A percentile compares a stretch with the other conserved stretches of the same genome.
phyloP scores from a whole-genome alignment of 768 basidiomycete species.

The Podaxis sp. region DNA sequence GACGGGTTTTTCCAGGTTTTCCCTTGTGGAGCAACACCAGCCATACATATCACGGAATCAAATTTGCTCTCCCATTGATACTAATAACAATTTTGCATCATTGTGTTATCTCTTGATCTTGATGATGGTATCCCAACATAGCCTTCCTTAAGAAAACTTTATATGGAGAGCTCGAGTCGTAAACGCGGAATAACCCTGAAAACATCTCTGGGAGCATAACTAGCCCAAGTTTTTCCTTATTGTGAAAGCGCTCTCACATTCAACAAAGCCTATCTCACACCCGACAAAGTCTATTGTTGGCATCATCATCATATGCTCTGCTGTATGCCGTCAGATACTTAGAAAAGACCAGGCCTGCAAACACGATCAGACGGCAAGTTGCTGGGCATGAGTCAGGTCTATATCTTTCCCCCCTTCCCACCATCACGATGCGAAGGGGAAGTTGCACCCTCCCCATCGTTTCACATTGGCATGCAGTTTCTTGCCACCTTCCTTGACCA shows the following conservation, averaged over 20 bases:
- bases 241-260: too few species aligned
- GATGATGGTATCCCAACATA: background rate
- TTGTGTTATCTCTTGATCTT: background rate
- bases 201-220: too few species aligned
- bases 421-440: conserved; percentile 5
- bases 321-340: background rate
- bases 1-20: too few species aligned
- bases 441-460: background rate
- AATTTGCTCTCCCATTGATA: background rate
- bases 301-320: background rate
- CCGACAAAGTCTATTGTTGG: background rate
- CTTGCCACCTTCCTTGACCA: background rate
- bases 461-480: background rate
- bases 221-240: too few species aligned
- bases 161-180: too few species aligned
- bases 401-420: conserved; percentile 1
- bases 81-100: background rate
- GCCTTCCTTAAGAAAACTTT: too few species aligned
- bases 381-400: background rate
- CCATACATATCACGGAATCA: background rate
- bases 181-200: too few species aligned
- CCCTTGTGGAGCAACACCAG: background rate
- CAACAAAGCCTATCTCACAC: background rate
- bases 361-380: background rate
- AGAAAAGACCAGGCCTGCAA: background rate